Conservation (phyloP, 345 rosid genomes). For the Syzygium grande region DNA sequence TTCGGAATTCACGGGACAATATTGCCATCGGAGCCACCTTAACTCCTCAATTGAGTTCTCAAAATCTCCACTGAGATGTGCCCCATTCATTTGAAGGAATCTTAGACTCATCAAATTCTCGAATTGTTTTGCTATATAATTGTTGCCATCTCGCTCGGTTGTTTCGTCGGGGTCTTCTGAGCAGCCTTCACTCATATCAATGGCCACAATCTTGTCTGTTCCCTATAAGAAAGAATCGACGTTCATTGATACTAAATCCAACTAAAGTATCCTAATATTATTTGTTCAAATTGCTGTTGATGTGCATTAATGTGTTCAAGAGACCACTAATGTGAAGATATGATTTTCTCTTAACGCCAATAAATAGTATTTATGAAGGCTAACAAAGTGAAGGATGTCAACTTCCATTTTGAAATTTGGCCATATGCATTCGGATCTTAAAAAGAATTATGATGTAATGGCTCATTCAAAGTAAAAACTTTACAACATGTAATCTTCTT, state of each 20-base stretch:
- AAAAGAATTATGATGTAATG: too few species aligned
- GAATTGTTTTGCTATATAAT: not conserved
- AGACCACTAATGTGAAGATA: too few species aligned
- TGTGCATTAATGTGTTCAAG: not conserved
- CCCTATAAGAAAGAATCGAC: not conserved
- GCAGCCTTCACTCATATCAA: not conserved
- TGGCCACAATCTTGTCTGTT: not conserved
- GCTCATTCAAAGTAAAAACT: too few species aligned
- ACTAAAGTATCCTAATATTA: not conserved
- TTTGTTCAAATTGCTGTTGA: not conserved
- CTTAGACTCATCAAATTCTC: not conserved
- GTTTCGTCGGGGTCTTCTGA: too few species aligned
- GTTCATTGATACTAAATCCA: not conserved
- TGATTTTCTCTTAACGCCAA: not conserved
- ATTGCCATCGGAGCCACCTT: not conserved
- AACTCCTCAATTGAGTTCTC: not conserved
- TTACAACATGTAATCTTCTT: too few species aligned
- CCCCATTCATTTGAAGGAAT: not conserved
- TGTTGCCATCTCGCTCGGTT: not conserved
- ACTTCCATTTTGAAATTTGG: too few species aligned
- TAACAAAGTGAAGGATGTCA: too few species aligned
- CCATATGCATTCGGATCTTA: too few species aligned
- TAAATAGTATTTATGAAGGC: too few species aligned
- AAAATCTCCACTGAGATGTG: not conserved
- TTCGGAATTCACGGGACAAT: accelerated